Evolutionary conservation across 768 basidiomycete genomes (phyloP), one percentile per base, ranked within the genome.

Genomic region (Phylloporus arenicola): DNA sequence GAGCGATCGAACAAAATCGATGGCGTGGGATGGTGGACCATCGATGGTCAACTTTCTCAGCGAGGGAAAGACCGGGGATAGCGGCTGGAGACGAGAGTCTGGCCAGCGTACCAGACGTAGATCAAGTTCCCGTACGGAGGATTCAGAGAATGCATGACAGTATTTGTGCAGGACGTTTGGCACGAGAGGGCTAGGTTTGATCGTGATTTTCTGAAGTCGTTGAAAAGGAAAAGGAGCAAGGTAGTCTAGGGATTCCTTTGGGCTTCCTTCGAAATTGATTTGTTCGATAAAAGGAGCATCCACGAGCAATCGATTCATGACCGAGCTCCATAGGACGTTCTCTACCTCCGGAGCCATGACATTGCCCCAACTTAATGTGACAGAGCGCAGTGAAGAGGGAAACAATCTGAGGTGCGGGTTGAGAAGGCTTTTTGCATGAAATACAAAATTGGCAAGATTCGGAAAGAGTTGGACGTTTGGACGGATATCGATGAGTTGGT

Each of bases 141-240:
- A 61, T 22, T 51, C 53, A 11, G 62, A 61, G 37, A 63, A 45
- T 20, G 52, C 52, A 35, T 62, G 54, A 19, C 48, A 56, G 14
- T 56, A 63, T 59, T 59, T 64, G 31, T 64, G 62, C 17, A 63
- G 47, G 19, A 64, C 61, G 11, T 54, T 58, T 37, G 61, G 62
- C 20, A 20, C 17, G 13, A 63, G 52, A 10, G 61, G 62, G 27
- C 56, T 58, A 25, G 54, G 29, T 54, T 62, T 62, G 12, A 62
- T 61, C 6, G 59, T 48, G 34, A 58, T 45, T 43, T 43, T 61
- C 22, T 42, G 51, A 9, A 64, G 62, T 13, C 30, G 59, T 33
- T 16, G 52, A 7, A 62, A 62, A n/a, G 56, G 44, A 33, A 61
- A 35, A 4, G 59, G 62, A 9, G 41, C 39, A 22, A 63, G 46